Conservation (phyloP, 805 yeast species). For the Naumovozyma dairenensis region DNA sequence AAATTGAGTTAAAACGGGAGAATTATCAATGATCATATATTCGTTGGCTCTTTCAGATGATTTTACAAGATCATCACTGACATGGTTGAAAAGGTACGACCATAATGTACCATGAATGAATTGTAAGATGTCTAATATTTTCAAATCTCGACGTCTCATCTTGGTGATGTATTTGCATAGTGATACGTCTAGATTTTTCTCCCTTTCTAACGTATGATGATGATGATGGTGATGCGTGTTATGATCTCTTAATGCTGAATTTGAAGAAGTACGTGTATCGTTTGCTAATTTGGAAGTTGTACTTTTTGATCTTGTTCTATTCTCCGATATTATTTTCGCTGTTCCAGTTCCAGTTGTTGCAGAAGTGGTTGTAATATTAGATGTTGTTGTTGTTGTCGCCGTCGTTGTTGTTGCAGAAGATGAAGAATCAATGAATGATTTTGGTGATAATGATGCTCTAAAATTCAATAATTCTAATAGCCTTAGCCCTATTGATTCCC, state of each 20-base stretch:
- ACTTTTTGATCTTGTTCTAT: constrained; percentile 1
- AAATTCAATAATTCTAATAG: constrained; percentile 47
- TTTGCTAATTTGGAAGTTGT: constrained; percentile 2
- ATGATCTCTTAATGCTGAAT: not conserved
- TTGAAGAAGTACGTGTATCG: not conserved
- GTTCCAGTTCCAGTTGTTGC: constrained; percentile 1
- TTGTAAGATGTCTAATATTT: constrained; percentile 58
- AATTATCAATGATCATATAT: constrained; percentile 73
- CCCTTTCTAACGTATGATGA: too few relatives aligned
- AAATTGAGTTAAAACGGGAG: constrained; percentile 57
- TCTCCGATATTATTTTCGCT: not conserved
- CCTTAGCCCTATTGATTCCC: constrained; percentile 66
- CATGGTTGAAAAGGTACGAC: constrained; percentile 63
- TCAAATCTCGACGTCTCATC: constrained; percentile 43
- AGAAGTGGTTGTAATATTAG: constrained; percentile 2
- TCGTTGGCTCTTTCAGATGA: constrained; percentile 56
- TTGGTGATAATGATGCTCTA: constrained; percentile 10
- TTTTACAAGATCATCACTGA: constrained; percentile 69
- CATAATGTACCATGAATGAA: constrained; percentile 68
- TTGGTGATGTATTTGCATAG: constrained; percentile 16
- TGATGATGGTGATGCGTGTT: constrained; percentile 2
- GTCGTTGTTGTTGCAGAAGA: not conserved
- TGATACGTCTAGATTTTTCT: constrained; percentile 14
- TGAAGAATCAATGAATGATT: not conserved
- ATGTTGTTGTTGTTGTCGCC: not conserved